Evolutionary conservation across 2,329 filamentous ascomycete species (phyloP).

Genomic region (Berkeleyomyces rouxiae): DNA sequence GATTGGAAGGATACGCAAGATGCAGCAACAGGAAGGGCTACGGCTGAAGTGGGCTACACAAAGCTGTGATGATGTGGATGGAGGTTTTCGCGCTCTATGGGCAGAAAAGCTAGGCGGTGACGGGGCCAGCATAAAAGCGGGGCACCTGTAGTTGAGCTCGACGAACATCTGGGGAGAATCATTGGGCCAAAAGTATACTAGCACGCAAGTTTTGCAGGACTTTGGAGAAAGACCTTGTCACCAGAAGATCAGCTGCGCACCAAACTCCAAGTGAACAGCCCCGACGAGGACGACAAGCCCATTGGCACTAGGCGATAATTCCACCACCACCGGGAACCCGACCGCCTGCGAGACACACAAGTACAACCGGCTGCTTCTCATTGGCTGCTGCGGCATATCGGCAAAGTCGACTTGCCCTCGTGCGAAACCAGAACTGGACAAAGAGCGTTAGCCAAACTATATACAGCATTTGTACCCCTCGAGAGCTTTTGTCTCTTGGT

Average conservation of each 20-base stretch:
- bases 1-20: background rate
- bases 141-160: background rate
- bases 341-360: background rate
- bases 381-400: background rate
- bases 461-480: background rate
- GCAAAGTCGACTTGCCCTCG: background rate
- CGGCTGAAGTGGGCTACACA: constrained; percentile 10
- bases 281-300: background rate
- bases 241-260: background rate
- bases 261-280: background rate
- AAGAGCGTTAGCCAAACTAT: background rate
- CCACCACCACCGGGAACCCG: background rate
- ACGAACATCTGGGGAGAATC: background rate
- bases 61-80: constrained; percentile 11
- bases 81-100: constrained; percentile 9
- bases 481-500: background rate
- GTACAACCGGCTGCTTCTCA: background rate
- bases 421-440: background rate
- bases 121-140: background rate
- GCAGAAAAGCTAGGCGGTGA: constrained; percentile 13
- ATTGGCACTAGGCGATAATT: background rate
- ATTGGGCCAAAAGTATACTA: background rate
- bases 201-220: constrained; percentile 1
- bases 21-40: background rate
- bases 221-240: background rate